A percentile compares a stretch with the other conserved stretches of the same genome.
These are phyloP conservation scores for Thalassiosira gravida DNA, from an alignment of 352 stramenopile species.

Conservation along the genomic window DNA sequence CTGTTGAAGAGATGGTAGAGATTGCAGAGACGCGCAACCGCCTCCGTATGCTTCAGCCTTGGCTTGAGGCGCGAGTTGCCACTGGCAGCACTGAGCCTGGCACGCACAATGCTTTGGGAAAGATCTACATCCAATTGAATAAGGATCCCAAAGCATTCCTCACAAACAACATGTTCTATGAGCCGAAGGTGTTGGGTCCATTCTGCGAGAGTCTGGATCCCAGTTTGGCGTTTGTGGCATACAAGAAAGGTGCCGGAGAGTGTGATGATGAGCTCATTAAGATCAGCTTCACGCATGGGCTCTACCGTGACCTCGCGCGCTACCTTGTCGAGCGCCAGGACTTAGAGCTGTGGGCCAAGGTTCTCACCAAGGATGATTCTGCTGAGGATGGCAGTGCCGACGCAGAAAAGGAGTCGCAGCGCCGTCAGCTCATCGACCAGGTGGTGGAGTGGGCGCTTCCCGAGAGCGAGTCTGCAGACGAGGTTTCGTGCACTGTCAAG, in stretches of 20 bases:
- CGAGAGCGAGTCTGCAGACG: conserved; percentile 94
- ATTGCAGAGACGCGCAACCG: conserved; percentile 99
- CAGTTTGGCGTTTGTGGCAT: conserved; percentile 97
- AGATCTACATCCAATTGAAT: conserved; percentile 99
- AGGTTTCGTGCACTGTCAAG: conserved; percentile 99
- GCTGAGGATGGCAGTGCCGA: conserved; percentile 85
- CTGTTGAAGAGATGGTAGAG: conserved; percentile 97
- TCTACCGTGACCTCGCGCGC: conserved; percentile 98
- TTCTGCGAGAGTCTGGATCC: conserved; percentile 99
- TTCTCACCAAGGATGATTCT: conserved; percentile 88
- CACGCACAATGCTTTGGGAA: conserved; percentile 99
- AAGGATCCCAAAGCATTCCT: conserved; percentile 98
- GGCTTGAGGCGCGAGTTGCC: conserved; percentile 97
- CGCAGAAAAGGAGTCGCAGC: conserved; percentile 89
- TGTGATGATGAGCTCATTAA: conserved; percentile 99
- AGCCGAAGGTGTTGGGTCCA: conserved; percentile 97
- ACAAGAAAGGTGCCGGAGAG: conserved; percentile 96
- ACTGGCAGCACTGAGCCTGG: conserved; percentile 98
- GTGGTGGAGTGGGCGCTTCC: conserved; percentile 99
- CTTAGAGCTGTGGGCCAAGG: conserved; percentile 97
- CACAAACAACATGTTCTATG: conserved; percentile 99
- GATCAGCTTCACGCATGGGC: conserved; percentile 97
- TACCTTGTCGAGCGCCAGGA: conserved; percentile 99
- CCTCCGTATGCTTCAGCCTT: conserved; percentile 97
- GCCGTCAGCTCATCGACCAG: conserved; percentile 96